phyloP scores from a whole-genome alignment of 345 rosid genomes.

The Kernera saxatilis region DNA sequence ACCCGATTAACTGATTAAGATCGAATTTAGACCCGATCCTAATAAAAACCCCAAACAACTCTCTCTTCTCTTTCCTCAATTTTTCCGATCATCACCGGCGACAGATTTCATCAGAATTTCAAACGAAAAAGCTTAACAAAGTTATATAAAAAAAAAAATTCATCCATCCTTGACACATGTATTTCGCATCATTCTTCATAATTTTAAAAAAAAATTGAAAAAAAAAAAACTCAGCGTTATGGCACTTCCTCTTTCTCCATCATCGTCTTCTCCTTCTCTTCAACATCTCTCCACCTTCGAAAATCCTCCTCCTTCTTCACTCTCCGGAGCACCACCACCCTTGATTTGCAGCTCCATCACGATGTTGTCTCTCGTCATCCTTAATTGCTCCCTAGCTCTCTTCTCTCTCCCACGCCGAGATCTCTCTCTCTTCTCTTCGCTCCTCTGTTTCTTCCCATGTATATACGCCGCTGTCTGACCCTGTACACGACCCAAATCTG shows the following conservation, averaged over 20 bases:
- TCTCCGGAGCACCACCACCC: slow-evolving; percentile 30
- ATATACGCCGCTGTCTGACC: slow-evolving; percentile 80
- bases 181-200: too few species aligned
- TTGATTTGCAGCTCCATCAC: slow-evolving; percentile 81
- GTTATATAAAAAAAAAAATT: too few species aligned
- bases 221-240: slow-evolving; percentile 8
- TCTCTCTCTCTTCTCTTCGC: slow-evolving; percentile 70
- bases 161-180: too few species aligned
- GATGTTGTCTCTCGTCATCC: slow-evolving; percentile 83
- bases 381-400: slow-evolving; percentile 80
- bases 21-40: too few species aligned
- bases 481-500: slow-evolving; percentile 55
- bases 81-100: too few species aligned
- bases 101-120: too few species aligned
- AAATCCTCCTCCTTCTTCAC: slow-evolving; percentile 35
- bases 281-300: slow-evolving; percentile 69
- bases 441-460: slow-evolving; percentile 79
- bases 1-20: too few species aligned
- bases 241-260: slow-evolving; percentile 42
- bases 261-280: slow-evolving; percentile 44
- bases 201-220: too few species aligned
- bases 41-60: too few species aligned
- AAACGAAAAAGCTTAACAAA: too few species aligned
- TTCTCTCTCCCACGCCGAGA: slow-evolving; percentile 71
- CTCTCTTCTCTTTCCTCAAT: too few species aligned